phyloP scores from a whole-genome alignment of 306 rosid genomes.

The Ormosia emarginata region DNA sequence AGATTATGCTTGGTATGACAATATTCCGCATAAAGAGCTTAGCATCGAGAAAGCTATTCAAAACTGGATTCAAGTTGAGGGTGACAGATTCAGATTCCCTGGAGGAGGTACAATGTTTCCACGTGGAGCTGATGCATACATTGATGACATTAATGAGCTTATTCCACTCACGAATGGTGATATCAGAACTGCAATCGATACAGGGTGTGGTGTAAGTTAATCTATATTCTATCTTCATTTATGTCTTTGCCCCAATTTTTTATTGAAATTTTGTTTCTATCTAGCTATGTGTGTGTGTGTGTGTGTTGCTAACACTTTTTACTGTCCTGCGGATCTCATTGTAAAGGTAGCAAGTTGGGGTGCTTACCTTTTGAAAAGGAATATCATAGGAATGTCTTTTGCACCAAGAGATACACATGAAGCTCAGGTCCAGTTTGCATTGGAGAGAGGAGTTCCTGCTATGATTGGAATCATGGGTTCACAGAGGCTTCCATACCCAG shows the following conservation, averaged over 20 bases:
- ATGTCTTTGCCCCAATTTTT: neutral
- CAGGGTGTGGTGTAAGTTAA: slow-evolving; percentile 95
- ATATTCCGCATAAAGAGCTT: slow-evolving; percentile 90
- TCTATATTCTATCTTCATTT: neutral
- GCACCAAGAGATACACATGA: slow-evolving; percentile 98
- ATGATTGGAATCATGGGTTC: slow-evolving; percentile 93
- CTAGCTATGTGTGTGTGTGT: neutral
- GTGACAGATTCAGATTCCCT: slow-evolving; percentile 81
- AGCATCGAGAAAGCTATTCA: slow-evolving; percentile 94
- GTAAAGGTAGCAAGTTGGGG: slow-evolving; percentile 98
- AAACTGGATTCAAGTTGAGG: slow-evolving; percentile 96
- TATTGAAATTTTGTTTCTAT: neutral
- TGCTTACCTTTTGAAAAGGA: slow-evolving; percentile 78
- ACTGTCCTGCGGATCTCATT: slow-evolving; percentile 16
- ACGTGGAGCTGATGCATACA: slow-evolving; percentile 88
- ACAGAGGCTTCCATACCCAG: slow-evolving; percentile 83
- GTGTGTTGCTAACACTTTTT: slow-evolving; percentile 7
- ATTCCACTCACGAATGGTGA: slow-evolving; percentile 71
- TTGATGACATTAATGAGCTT: slow-evolving; percentile 77
- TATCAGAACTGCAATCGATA: slow-evolving; percentile 90
- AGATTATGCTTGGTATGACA: slow-evolving; percentile 90
- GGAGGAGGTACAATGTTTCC: slow-evolving; percentile 99
- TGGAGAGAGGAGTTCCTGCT: slow-evolving; percentile 98
- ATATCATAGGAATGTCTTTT: slow-evolving; percentile 82
- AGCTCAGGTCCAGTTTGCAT: slow-evolving; percentile 93